Percentiles rank a stretch among this genome's conserved stretches.
Conservation (phyloP, 139 green algal genomes). For the Spirogloea muscicola region DNA sequence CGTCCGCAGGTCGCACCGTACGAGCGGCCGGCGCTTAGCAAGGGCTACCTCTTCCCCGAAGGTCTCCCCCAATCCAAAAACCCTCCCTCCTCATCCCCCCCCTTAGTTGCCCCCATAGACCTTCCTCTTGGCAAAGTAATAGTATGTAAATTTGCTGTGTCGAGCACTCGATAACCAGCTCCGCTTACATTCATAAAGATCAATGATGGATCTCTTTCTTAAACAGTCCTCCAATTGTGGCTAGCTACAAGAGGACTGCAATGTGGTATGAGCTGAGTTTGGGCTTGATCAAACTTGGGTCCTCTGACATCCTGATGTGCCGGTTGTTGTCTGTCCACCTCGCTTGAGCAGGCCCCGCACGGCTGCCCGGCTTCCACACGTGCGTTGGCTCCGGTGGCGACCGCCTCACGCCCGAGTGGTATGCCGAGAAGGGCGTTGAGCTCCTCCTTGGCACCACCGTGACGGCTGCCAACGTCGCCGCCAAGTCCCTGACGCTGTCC, state of each 20-base stretch:
- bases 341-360: constrained; percentile 48
- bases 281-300: too few species aligned
- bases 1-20: constrained; percentile 58
- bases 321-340: neutral
- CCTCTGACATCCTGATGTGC: constrained; percentile 41
- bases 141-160: too few species aligned
- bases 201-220: too few species aligned
- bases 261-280: too few species aligned
- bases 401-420: constrained; percentile 71
- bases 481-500: constrained; percentile 61
- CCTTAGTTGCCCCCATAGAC: too few species aligned
- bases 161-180: too few species aligned
- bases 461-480: constrained; percentile 52
- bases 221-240: too few species aligned
- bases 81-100: too few species aligned
- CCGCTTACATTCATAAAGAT: too few species aligned
- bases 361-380: constrained; percentile 91
- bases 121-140: too few species aligned
- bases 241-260: too few species aligned
- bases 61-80: too few species aligned
- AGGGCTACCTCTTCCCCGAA: constrained; percentile 75
- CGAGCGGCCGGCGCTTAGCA: constrained; percentile 82
- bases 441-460: constrained; percentile 64
- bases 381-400: constrained; percentile 83
- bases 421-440: constrained; percentile 69